Percentiles rank a stretch among this genome's conserved stretches.
Evolutionary conservation across 345 rosid genomes (phyloP).

Genomic region (Aquilaria sinensis): DNA sequence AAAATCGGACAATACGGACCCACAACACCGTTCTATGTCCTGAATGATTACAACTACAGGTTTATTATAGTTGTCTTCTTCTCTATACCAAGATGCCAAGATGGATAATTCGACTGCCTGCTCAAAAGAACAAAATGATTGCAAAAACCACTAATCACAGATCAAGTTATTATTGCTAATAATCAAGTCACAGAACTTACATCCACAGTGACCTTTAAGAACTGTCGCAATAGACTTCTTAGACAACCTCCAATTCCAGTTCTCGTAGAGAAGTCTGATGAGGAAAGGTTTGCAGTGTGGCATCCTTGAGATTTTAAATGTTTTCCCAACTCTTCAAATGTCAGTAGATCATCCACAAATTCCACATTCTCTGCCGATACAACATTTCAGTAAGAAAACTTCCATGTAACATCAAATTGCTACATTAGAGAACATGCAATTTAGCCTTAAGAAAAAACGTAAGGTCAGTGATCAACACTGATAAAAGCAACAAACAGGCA

Average conservation of each 20-base stretch:
- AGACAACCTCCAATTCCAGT: constrained; percentile 78
- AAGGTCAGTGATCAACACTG: no score
- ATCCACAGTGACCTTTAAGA: constrained; percentile 58
- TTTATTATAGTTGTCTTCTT: constrained; percentile 30
- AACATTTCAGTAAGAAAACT: constrained; percentile 9
- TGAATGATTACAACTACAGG: constrained; percentile 68
- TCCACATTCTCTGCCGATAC: constrained; percentile 75
- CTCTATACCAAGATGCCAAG: constrained; percentile 82
- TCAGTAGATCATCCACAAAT: constrained; percentile 83
- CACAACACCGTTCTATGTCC: constrained; percentile 80
- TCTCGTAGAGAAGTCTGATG: constrained; percentile 62
- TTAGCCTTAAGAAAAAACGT: neutral
- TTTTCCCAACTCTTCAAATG: constrained; percentile 67
- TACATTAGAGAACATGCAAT: neutral
- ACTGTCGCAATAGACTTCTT: constrained; percentile 72
- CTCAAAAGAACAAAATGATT: constrained; percentile 15
- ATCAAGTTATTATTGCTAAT: no score
- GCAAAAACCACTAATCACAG: no score
- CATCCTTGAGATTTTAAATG: constrained; percentile 73
- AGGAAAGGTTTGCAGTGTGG: constrained; percentile 88
- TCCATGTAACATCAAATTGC: neutral
- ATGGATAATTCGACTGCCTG: constrained; percentile 75
- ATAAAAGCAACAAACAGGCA: no score
- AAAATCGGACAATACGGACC: constrained; percentile 69
- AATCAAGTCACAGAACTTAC: constrained; percentile 34